Evolutionary conservation across 768 basidiomycete species (phyloP), one percentile per base, ranked within the genome.

Genomic region (Lepiota venenata): DNA sequence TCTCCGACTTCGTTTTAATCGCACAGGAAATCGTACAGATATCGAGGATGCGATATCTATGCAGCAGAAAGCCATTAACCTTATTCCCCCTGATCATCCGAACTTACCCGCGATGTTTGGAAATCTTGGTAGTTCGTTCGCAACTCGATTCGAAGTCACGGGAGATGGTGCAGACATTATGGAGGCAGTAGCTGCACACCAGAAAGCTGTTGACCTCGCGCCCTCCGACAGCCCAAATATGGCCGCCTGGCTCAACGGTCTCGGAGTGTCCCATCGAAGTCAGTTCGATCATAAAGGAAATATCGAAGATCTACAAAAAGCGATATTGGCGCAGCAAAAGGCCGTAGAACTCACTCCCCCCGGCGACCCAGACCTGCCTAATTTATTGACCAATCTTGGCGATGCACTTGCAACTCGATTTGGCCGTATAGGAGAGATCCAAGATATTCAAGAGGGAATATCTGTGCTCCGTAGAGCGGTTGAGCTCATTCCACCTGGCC

Each of bases 161-260:
- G 58, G 58, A 27, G 50, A 61, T 35, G 16, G 47, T n/a, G 32
- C 25, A 1, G 61, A 68, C 46, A 43, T 64, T 27, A 51, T 52
- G 12, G 29, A 60, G 40, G 51, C 58, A 15, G 50, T 66, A n/a
- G 39, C 35, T 8, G 25, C 29, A 10, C 35, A 53, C 2, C 27
- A 60, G 21, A 47, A 22, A 8, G 61, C 58, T n/a, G 42, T 60
- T 0, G 9, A 22, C 3, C 45, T 57, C 12, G 25, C 50, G 14
- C 46, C 45, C 2, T 20, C 27, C 2, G 56, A 47, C 18, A 56
- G 57, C 21, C 35, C 21, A 11, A 35, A 40, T n/a, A 1, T 52
- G 18, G 32, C 49, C 27, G 39, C 4, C 18, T 40, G 11, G 4
- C 15, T 59, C 5, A 37, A 51, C 35, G 41, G 46, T 21, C 41